Base-by-base conservation (phyloP, 192 early-diverging fungal genomes). In the Linnemannia exigua region DNA sequence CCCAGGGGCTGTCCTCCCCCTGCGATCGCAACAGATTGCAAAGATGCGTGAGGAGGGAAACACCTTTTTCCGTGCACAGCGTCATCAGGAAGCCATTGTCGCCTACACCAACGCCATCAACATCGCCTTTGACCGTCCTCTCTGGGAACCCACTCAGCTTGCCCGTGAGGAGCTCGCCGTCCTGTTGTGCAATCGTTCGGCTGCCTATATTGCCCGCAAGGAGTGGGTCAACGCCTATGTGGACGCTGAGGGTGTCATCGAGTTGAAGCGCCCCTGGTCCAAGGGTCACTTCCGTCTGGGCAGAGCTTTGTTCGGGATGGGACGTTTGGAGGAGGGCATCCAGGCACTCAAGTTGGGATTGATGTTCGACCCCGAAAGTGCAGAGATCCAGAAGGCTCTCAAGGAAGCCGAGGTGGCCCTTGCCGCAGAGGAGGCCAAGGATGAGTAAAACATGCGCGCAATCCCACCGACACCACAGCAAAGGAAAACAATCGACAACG, bases 81-180 rank as follows among this genome's bases (percentile, higher is more conserved):
- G 97, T 46, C 96, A 94, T 81, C 89, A 90, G 35, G 94, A 96
- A 79, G 97, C 98, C 22, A 95, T 98, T 80, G 88, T 90, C 8
- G 92, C 93, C 61, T 99, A 99, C 89, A 93, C 95, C 33, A 93
- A 96, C 81, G 98, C 98, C 11, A 93, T 98, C 66, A 95, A 93
- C 33, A 83, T 97, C 38, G 93, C 94, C 2, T 92, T 91, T 75
- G 92, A 93, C 79, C 85, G 95, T 48, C 94, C 94, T 25, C 82
- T 95, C 67, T 96, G 95, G 95, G 95, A 96, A 69, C 92, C 95
- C 7, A 88, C 89, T 58, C 90, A 88, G n/a, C 87, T 91, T 11
- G 89, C 92, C 16, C 85, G 91, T 54, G 94, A 95, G 79, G 95
- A 96, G 44, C 81, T 93, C 19, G 87, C 94, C 14, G 87, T 92